Base-by-base conservation (phyloP, 768 basidiomycete species). In the Leccinellum rugosiceps region DNA sequence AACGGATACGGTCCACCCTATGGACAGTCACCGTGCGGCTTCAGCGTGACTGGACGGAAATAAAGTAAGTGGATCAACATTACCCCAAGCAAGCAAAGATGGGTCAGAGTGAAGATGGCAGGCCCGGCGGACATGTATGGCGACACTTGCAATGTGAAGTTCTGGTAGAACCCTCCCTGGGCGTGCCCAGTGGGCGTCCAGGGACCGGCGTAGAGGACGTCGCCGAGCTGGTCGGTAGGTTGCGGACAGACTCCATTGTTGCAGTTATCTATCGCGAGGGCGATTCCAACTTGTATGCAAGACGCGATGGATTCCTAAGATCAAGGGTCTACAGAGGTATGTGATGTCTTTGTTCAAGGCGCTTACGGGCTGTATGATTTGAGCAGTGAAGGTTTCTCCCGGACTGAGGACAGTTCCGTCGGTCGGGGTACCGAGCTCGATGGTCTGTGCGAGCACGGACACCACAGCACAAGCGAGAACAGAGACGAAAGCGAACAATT, bases 61-160 rank as follows among this genome's bases (percentile, higher is more conserved):
- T 2, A 41, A 41, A n/a, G 38, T n/a, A 6, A 4, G n/a, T 41
- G 6, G 0, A 41, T 41, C 38, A n/a, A 41, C 9, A 41, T 41
- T 25, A 46, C 45, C 45, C 45, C 45, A 46, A 46, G 45, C 25
- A 46, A 56, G 56, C 71, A 67, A 15, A 69, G 56, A 30, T 71
- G 71, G 1, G 67, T 67, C 53, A 71, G 54, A 6, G 69, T 71
- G 50, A 72, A 69, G 45, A 71, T 60, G 25, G 69, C 69, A 30
- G 57, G 67, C 50, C 71, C 71, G 10, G 48, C 0, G 1, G 44
- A 1, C 41, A 58, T 15, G 21, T 53, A 60, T 7, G 13, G 0
- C 0, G 62, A 10, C 3, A 71, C 21, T 6, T 59, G 61, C 17
- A 72, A 14, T 11, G 63, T 58, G 19, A 73, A 72, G 53, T 73